Evolutionary conservation across 2,329 filamentous ascomycete species (phyloP).

Genomic region (Zarea fungicola): DNA sequence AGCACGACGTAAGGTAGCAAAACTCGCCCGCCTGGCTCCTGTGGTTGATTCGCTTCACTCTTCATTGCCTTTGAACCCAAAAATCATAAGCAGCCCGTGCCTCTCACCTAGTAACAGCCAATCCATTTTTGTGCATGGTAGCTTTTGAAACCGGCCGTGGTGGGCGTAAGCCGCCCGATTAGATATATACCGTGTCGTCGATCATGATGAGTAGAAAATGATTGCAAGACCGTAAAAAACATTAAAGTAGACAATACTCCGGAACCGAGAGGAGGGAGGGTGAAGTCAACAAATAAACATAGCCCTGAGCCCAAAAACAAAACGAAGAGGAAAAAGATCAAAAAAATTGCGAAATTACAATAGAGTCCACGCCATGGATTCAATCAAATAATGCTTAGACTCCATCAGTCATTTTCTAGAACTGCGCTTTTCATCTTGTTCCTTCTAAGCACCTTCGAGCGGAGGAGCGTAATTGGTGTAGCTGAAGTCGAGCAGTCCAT

Average conservation of each 20-base stretch:
- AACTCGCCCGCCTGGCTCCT: background rate
- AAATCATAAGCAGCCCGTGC: background rate
- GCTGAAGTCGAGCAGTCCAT: slow-evolving; percentile 77
- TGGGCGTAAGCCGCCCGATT: slow-evolving; percentile 4
- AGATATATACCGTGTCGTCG: slow-evolving; percentile 9
- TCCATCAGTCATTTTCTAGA: background rate
- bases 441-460: slow-evolving; percentile 45
- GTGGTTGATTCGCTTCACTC: background rate
- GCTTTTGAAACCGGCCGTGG: background rate
- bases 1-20: background rate
- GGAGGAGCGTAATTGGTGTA: slow-evolving; percentile 57
- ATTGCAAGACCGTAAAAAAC: slow-evolving; percentile 6
- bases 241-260: slow-evolving; percentile 6
- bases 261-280: background rate
- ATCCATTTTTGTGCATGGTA: background rate
- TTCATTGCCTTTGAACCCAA: background rate
- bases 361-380: too few relatives aligned
- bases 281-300: background rate
- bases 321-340: background rate
- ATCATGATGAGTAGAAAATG: slow-evolving; percentile 7
- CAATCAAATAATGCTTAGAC: background rate
- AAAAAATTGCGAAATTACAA: slow-evolving; percentile 6
- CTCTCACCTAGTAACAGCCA: background rate
- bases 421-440: background rate
- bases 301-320: background rate